phyloP scores from a whole-genome alignment of 1,284 basidiomycete genomes.

The Meripilus lineatus region DNA sequence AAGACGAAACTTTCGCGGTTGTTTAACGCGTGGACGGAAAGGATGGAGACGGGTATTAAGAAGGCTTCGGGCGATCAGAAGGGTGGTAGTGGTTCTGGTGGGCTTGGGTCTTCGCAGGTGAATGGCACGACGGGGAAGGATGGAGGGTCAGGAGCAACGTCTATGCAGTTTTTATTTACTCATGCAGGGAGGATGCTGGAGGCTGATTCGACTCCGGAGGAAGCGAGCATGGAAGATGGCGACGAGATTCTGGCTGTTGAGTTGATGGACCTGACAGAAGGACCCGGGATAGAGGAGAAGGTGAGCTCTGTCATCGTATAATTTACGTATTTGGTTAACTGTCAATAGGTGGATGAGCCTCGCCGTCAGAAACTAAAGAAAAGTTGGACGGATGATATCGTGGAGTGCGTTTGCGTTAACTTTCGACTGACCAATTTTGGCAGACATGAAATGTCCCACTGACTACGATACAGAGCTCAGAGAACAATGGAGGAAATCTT shows the following conservation, averaged over 20 bases:
- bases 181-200: slow-evolving; percentile 72
- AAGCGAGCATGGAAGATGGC: slow-evolving; percentile 75
- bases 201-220: slow-evolving; percentile 76
- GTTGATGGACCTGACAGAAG: slow-evolving; percentile 79
- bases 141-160: slow-evolving; percentile 28
- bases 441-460: too few relatives aligned
- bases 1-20: slow-evolving; percentile 77
- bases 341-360: slow-evolving; percentile 49
- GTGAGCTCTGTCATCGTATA: slow-evolving; percentile 34
- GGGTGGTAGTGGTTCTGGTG: slow-evolving; percentile 24
- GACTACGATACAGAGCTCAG: slow-evolving; percentile 59
- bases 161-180: slow-evolving; percentile 72
- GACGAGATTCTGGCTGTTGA: slow-evolving; percentile 84
- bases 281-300: slow-evolving; percentile 53
- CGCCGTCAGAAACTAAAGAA: slow-evolving; percentile 66
- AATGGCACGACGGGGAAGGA: slow-evolving; percentile 47
- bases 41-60: slow-evolving; percentile 56
- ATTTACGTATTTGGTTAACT: slow-evolving; percentile 1
- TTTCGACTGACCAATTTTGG: neutral
- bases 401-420: slow-evolving; percentile 48
- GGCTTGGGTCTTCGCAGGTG: slow-evolving; percentile 24
- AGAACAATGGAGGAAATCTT: slow-evolving; percentile 75
- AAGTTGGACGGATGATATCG: slow-evolving; percentile 68
- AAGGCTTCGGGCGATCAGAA: slow-evolving; percentile 20
- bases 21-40: slow-evolving; percentile 81